Evolutionary conservation across 2,329 filamentous ascomycete species (phyloP).

Genomic region (Trichoderma sp.): DNA sequence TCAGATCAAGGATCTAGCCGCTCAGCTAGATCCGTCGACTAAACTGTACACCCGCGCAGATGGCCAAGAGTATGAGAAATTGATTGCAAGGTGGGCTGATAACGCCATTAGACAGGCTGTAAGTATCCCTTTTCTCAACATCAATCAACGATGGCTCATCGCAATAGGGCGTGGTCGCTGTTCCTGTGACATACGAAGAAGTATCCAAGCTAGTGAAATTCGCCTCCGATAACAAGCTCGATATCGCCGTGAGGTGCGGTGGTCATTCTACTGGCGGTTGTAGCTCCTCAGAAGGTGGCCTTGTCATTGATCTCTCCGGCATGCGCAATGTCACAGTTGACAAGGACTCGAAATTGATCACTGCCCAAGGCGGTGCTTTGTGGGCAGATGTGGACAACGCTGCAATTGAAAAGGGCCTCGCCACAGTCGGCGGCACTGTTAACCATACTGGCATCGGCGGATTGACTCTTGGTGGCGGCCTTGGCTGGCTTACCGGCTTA

Average conservation of each 20-base stretch:
- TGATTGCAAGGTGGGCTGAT: constrained; percentile 5
- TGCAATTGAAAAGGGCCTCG: constrained; percentile 50
- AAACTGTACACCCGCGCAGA: not conserved
- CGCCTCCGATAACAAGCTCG: constrained; percentile 39
- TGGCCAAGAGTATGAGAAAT: not conserved
- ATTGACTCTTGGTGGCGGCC: constrained; percentile 58
- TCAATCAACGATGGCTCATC: not conserved
- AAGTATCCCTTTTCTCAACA: not conserved
- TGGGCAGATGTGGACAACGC: constrained; percentile 58
- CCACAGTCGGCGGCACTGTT: constrained; percentile 62
- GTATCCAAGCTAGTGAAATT: constrained; percentile 29
- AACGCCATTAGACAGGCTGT: constrained; percentile 8
- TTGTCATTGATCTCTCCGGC: constrained; percentile 56
- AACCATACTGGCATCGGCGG: constrained; percentile 64
- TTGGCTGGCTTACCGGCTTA: constrained; percentile 56
- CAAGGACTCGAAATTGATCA: constrained; percentile 43
- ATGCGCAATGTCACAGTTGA: constrained; percentile 54
- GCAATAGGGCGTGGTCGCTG: constrained; percentile 42
- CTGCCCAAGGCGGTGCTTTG: constrained; percentile 50
- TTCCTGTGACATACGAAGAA: constrained; percentile 41
- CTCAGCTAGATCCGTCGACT: not conserved
- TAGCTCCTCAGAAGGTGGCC: constrained; percentile 49
- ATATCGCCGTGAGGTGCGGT: constrained; percentile 55
- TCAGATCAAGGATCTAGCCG: not conserved
- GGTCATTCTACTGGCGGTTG: constrained; percentile 57